Evolutionary conservation across 2,329 filamentous ascomycete genomes (phyloP).

Genomic region (Ophidiomyces ophidiicola): DNA sequence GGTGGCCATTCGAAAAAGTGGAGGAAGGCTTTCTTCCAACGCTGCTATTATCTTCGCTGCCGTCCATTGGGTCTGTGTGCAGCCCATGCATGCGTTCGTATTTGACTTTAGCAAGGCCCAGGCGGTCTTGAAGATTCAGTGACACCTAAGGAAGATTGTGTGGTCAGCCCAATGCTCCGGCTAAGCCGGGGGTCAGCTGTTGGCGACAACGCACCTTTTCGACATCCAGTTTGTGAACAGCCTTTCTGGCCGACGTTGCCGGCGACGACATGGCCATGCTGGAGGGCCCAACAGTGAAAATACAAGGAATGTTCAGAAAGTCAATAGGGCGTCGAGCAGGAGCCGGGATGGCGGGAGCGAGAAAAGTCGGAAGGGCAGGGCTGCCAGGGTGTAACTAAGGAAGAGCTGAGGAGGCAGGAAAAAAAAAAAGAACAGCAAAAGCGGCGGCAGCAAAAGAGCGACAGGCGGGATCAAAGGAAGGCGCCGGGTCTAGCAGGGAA

Average conservation of each 20-base stretch:
- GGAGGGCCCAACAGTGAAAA: constrained; percentile 13
- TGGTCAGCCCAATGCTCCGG: constrained; percentile 15
- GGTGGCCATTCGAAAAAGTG: constrained; percentile 69
- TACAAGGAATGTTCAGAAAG: too few relatives aligned
- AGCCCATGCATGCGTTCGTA: constrained; percentile 92
- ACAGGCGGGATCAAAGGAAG: too few relatives aligned
- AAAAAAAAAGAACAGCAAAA: too few relatives aligned
- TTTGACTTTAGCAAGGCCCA: constrained; percentile 94
- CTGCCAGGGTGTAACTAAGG: too few relatives aligned
- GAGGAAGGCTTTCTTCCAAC: constrained; percentile 68
- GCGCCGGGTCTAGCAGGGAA: too few relatives aligned
- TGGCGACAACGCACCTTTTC: constrained; percentile 29
- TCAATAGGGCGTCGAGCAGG: too few relatives aligned
- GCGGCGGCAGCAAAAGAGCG: too few relatives aligned
- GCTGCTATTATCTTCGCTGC: constrained; percentile 58
- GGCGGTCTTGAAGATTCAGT: constrained; percentile 77
- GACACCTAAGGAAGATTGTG: constrained; percentile 57
- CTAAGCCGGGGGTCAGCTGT: too few relatives aligned
- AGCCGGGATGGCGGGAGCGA: too few relatives aligned
- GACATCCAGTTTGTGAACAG: constrained; percentile 33
- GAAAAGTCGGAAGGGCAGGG: too few relatives aligned
- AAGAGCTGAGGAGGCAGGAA: too few relatives aligned
- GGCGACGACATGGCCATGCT: constrained; percentile 26
- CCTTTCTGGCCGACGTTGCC: constrained; percentile 25
- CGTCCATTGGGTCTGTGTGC: constrained; percentile 62